These are phyloP conservation scores for Irineochytrium annulatum DNA, from an alignment of 192 early-diverging fungal species.

Conservation along the genomic window DNA sequence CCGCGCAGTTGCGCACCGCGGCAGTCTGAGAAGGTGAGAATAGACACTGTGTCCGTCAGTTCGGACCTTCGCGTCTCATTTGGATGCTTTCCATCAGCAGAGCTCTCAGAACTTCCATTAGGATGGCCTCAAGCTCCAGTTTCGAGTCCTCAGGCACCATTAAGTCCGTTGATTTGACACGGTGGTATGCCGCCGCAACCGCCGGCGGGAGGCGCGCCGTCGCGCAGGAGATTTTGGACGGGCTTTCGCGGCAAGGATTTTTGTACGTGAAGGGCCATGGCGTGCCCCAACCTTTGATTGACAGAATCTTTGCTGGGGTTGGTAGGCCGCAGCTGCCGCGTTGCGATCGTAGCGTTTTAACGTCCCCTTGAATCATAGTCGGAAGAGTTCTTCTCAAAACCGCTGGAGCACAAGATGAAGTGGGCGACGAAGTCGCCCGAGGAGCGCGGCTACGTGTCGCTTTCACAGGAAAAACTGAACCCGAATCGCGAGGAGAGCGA, in stretches of 20 bases:
- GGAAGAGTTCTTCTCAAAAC: constrained; percentile 48
- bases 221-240: constrained; percentile 43
- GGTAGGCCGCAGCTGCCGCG: too few species aligned
- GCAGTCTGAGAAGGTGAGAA: too few species aligned
- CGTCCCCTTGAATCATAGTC: constrained; percentile 20
- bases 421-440: constrained; percentile 31
- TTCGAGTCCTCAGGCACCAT: too few species aligned
- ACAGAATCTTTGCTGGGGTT: constrained; percentile 49
- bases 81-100: too few species aligned
- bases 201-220: constrained; percentile 37
- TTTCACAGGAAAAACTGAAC: constrained; percentile 52
- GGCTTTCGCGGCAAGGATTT: constrained; percentile 54
- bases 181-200: too few species aligned
- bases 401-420: constrained; percentile 39
- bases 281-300: constrained; percentile 40
- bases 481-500: constrained; percentile 46
- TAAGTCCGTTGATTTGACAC: too few species aligned
- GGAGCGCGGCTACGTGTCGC: constrained; percentile 50
- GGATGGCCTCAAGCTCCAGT: too few species aligned
- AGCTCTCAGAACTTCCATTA: too few species aligned
- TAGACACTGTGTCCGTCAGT: too few species aligned
- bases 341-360: not conserved
- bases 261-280: constrained; percentile 59
- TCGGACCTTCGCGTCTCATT: too few species aligned
- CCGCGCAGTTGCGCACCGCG: too few species aligned